Evolutionary conservation across 108 stramenopile species (phyloP).

Genomic region (Cyclotella cryptica): DNA sequence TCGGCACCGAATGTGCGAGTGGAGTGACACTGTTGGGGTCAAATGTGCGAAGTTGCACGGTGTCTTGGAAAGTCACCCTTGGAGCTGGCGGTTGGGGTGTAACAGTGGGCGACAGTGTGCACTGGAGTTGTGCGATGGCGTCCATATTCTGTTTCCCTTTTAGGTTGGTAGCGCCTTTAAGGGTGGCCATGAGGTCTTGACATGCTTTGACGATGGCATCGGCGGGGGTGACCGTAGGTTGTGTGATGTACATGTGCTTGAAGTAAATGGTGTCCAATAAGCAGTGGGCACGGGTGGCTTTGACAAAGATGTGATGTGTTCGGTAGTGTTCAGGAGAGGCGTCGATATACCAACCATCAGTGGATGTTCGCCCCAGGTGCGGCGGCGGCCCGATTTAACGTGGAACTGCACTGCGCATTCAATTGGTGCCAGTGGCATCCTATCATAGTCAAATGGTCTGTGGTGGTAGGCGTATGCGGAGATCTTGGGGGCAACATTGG

Average conservation of each 20-base stretch:
- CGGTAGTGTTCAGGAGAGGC: conserved; percentile 29
- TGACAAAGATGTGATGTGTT: conserved; percentile 11
- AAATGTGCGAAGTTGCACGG: no score
- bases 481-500: conserved; percentile 37
- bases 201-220: no score
- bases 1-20: no score
- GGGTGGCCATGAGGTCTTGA: no score
- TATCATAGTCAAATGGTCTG: conserved; percentile 44
- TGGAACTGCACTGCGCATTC: conserved; percentile 45
- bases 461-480: conserved; percentile 14
- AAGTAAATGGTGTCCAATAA: conserved; percentile 30
- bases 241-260: neutral
- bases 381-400: conserved; percentile 21
- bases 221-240: no score
- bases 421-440: conserved; percentile 52
- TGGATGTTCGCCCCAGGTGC: conserved; percentile 23
- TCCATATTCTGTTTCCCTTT: no score
- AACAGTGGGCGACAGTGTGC: no score
- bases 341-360: conserved; percentile 32
- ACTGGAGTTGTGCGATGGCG: no score
- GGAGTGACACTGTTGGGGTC: no score
- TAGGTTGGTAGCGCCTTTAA: no score
- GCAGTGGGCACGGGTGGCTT: conserved; percentile 8
- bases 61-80: no score
- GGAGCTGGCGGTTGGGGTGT: no score